Percentiles rank a stretch among this genome's conserved stretches.
Conservation (phyloP, 306 rosid species). For the Cucurbita argyrosperma region DNA sequence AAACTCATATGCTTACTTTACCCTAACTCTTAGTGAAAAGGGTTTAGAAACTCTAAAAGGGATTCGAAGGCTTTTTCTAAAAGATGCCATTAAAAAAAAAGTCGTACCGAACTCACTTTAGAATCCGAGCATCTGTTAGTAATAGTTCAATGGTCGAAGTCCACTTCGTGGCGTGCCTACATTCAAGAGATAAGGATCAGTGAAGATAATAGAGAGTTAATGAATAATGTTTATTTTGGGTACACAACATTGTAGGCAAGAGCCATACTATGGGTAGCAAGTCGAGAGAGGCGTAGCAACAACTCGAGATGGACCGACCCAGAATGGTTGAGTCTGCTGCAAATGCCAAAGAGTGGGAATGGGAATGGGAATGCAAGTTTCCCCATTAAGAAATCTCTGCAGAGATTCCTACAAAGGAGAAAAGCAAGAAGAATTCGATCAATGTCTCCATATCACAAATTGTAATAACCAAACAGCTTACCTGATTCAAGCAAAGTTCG, state of each 20-base stretch:
- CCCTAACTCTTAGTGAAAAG: background rate
- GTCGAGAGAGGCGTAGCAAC: background rate
- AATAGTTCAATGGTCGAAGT: too few relatives aligned
- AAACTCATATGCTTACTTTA: too few relatives aligned
- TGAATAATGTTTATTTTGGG: background rate
- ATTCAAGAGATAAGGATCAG: too few relatives aligned
- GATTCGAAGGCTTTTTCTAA: too few relatives aligned
- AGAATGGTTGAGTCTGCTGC: background rate
- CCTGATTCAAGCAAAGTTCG: background rate
- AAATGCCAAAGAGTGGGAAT: background rate
- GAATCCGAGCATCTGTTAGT: too few relatives aligned
- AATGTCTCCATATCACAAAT: background rate
- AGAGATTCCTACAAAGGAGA: constrained; percentile 3
- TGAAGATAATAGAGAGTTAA: background rate
- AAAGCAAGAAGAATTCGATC: constrained; percentile 1
- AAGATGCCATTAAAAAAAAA: too few relatives aligned
- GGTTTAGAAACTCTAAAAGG: too few relatives aligned
- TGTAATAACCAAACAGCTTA: background rate
- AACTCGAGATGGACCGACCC: background rate
- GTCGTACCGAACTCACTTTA: too few relatives aligned
- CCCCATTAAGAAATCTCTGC: constrained; percentile 7
- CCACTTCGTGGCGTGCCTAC: background rate
- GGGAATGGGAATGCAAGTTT: background rate
- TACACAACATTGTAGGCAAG: background rate
- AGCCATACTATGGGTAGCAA: background rate